Base-by-base conservation (phyloP, 2,329 filamentous ascomycete species). In the Diatrype stigma region DNA sequence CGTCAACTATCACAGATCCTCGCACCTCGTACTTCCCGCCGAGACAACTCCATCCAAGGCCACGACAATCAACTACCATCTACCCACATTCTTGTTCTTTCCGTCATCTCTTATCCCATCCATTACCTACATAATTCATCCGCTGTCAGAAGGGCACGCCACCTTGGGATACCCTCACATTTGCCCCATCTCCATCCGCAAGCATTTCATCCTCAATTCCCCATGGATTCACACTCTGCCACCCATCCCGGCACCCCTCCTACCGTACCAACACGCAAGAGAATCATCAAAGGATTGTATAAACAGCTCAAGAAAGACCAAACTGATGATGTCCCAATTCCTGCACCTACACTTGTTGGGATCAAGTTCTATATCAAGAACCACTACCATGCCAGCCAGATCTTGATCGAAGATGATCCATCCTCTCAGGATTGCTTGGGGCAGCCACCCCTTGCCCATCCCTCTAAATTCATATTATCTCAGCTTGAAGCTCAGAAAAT, bases 401-500 rank as follows among this genome's bases (percentile, higher is more conserved):
- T 54, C 26, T 22, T 35, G 4, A 45, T 57, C 30, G 47, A 49
- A 16, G 32, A 45, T 37, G 42, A 49, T 26, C 14, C 19, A 10
- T 21, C 47, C 16, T 12, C 34, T 30, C 2, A n/a, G 6, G 12
- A 47, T 10, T 32, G 40, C 17, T 37, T 42, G 19, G 42, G 38
- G 23, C 16, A 51, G 16, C 46, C 49, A 19, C 46, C 51, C n/a
- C 45, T 50, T 21, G 34, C 56, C 45, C 58, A 55, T 50, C 53
- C 61, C 46, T 67, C 71, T 7, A 61, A 63, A 22, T 74, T 74
- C 52, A 64, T 75, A 19, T 49, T 64, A 32, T 73, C 71, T 34
- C 73, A 76, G 53, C 63, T 73, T 26, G 60, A 72, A 50, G 67
- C 68, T 2, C 68, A 74, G 55, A 62, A 60, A 42, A 62, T 74